A percentile compares a stretch with the other conserved stretches of the same genome.
Evolutionary conservation across 257 asterid species (phyloP).

Genomic region (Henckelia pumila): DNA sequence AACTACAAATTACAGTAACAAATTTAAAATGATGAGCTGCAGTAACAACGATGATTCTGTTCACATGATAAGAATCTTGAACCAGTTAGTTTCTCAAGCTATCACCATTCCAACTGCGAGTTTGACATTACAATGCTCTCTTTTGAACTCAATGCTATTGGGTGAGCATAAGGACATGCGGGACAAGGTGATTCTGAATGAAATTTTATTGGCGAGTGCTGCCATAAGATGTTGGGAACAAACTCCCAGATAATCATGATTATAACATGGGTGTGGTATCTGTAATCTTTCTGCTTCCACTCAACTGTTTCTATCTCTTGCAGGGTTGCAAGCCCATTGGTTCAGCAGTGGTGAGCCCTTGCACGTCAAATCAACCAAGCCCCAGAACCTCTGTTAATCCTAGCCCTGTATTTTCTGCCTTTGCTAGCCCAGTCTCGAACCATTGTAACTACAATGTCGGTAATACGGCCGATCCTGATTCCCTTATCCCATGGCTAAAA

Average conservation of each 20-base stretch:
- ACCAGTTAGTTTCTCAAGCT: neutral
- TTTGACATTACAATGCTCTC: neutral
- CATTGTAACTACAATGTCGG: slow-evolving; percentile 45
- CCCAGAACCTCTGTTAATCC: slow-evolving; percentile 80
- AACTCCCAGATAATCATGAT: neutral
- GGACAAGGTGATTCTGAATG: neutral
- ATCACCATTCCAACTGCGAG: neutral
- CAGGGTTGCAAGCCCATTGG: slow-evolving; percentile 97
- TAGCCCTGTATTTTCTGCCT: slow-evolving; percentile 79
- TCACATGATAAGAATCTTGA: neutral
- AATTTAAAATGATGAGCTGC: neutral
- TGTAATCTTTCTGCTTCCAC: slow-evolving; percentile 1
- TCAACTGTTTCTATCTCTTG: slow-evolving; percentile 15
- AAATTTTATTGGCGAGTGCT: neutral
- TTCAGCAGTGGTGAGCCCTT: slow-evolving; percentile 70
- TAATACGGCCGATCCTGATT: slow-evolving; percentile 59
- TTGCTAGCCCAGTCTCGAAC: slow-evolving; percentile 72
- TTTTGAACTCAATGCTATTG: neutral
- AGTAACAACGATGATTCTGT: neutral
- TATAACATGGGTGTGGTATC: neutral
- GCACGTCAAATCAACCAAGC: slow-evolving; percentile 85
- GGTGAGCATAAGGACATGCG: neutral
- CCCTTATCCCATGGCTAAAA: slow-evolving; percentile 96
- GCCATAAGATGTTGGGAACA: neutral
- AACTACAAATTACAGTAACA: neutral